These are phyloP conservation scores for Spathaspora passalidarum DNA, from an alignment of 805 yeast species.

Conservation along the genomic window DNA sequence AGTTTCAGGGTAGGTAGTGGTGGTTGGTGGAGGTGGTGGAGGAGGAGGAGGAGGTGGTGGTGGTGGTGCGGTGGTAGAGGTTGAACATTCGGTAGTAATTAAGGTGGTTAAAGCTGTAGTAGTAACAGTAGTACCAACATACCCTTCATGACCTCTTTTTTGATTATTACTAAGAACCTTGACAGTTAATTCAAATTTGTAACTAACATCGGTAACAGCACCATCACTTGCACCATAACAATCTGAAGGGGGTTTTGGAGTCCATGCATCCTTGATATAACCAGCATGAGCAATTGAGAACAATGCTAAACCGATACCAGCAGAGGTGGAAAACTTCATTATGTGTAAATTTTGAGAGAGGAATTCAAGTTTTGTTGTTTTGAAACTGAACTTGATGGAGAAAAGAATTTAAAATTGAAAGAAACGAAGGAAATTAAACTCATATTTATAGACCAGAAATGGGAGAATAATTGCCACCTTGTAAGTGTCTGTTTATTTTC, in stretches of 20 bases:
- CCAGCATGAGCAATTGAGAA: neutral
- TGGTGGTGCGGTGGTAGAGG: neutral
- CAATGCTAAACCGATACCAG: neutral
- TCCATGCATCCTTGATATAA: neutral
- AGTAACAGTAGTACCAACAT: neutral
- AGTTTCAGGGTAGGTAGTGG: neutral
- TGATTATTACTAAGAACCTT: neutral
- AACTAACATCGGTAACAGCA: neutral
- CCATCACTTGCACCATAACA: slow-evolving; percentile 2
- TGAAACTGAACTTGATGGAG: neutral
- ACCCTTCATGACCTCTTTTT: neutral
- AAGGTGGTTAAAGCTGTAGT: neutral
- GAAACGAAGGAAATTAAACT: neutral
- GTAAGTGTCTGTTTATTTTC: neutral
- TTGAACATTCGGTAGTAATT: neutral
- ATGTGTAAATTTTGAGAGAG: slow-evolving; percentile 14
- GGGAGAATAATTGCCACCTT: neutral
- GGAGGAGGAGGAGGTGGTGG: neutral
- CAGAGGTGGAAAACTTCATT: slow-evolving; percentile 1
- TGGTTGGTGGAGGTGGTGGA: neutral
- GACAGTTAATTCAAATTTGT: slow-evolving; percentile 1
- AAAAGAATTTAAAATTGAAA: no score
- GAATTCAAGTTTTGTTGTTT: slow-evolving; percentile 10
- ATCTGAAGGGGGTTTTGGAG: neutral
- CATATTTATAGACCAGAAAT: neutral